Evolutionary conservation across 345 rosid genomes (phyloP), one percentile per base, ranked within the genome.

Genomic region (Boechera stricta): DNA sequence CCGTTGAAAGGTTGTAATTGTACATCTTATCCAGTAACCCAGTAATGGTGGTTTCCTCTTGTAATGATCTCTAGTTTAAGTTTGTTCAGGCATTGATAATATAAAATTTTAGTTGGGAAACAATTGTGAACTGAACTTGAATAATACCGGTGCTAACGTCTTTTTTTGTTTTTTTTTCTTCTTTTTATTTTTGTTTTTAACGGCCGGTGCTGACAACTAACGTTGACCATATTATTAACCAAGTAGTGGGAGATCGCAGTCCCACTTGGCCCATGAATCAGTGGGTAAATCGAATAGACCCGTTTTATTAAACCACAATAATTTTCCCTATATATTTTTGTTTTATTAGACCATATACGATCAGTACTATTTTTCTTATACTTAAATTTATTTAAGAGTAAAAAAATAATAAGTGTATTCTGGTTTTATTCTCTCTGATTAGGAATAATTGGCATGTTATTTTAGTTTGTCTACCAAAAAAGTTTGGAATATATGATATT

Each of bases 161-260:
- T 21, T 21, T 21, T 21, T 21, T 21, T 21, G 24, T 21, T 21
- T 21, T 21, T 21, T 21, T 21, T 21, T 21, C 1, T 21, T 21
- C 24, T 21, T 21, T 21, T 21, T 21, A 21, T n/a, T 6, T 6
- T 47, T n/a, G 7, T n/a, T 47, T 47, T n/a, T 0, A 47, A 49
- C 10, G 73, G 66, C 33, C 73, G 60, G 65, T 53, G 64, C 15
- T 13, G 7, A 56, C 55, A 29, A 44, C 10, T 12, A 11, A 55
- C 48, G 41, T 59, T 58, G 68, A 51, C 74, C 28, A 5, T 18
- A 67, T 58, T 51, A 28, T 41, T 31, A 39, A 28, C 67, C 57
- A 75, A 75, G 49, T 47, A 49, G 49, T 72, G 76, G 67, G 59
- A 60, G 44, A 75, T 38, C 67, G 65, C 32, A 67, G 60, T 49